Evolutionary conservation across 805 yeast genomes (phyloP).

Genomic region (Citeromyces nyonsensis): DNA sequence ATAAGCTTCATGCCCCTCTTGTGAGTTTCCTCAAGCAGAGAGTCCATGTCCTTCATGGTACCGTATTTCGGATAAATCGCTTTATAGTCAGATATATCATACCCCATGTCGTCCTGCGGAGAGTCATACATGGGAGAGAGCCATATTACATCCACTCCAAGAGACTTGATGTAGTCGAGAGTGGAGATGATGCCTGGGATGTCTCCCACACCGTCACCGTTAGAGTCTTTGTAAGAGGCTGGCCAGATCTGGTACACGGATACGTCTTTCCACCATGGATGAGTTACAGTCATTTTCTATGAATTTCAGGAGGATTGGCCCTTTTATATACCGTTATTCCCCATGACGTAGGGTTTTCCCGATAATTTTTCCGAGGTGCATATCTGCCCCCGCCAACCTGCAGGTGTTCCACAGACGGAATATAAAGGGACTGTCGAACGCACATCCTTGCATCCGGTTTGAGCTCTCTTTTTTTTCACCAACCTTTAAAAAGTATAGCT

Average conservation of each 20-base stretch:
- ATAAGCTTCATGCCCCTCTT: conserved; percentile 33
- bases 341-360: no score
- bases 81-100: conserved; percentile 40
- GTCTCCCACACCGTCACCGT: conserved; percentile 46
- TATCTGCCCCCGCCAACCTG: no score
- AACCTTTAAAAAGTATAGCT: no score
- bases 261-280: conserved; percentile 40
- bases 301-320: no score
- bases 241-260: conserved; percentile 46
- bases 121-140: conserved; percentile 41
- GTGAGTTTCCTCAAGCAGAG: conserved; percentile 28
- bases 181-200: conserved; percentile 34
- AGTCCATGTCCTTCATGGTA: conserved; percentile 33
- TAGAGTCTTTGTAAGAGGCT: conserved; percentile 41
- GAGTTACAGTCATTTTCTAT: no score
- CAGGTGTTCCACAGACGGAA: no score
- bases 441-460: no score
- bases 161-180: conserved; percentile 30
- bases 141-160: conserved; percentile 41
- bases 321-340: no score
- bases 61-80: conserved; percentile 36
- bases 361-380: no score
- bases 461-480: no score
- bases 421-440: no score
- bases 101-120: conserved; percentile 51